Base-by-base conservation (phyloP, 2,329 filamentous ascomycete genomes). In the Colletotrichum sp. region DNA sequence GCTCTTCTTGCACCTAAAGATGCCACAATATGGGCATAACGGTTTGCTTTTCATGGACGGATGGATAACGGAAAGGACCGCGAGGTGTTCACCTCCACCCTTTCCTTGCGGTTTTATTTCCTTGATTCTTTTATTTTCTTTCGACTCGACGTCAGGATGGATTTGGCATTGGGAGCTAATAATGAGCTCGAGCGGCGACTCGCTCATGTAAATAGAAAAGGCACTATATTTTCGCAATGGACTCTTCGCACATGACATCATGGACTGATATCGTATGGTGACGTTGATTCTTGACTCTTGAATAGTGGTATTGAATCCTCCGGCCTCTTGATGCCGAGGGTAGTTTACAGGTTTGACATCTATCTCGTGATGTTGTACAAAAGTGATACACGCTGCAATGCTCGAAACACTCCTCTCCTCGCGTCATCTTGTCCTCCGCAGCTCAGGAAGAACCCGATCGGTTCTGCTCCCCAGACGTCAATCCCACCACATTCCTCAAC, bases 401-500 rank as follows among this genome's bases (percentile, higher is more conserved):
- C n/a, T 64, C 12, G 4, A 64, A 36, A 36, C 30, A 38, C 12
- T 36, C 38, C 52, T 21, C 36, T 8, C 26, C 32, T 68, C 8
- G 21, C 43, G 0, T 52, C 43, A 13, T 48, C 7, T 7, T 4
- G 3, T 26, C 18, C 1, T 28, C 13, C 34, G 6, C 18, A 7
- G 16, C 13, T 73, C 38, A 55, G 6, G 38, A 71, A 15, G 71
- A 65, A 7, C 38, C 70, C 9, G 63, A 32, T 9, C 15, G 69
- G 32, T 55, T 57, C 57, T 67, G 68, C 16, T n/a, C 83, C 12
- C 81, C 73, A 12, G 84, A 82, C n/a, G 88, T 87, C 67, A 92
- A 79, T 5, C 88, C 88, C 15, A 92, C 88, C 6, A 94, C 91
- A 78, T 93, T 92, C 82, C 93, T 92, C 86, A 99, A 84, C 71